Evolutionary conservation across 1,139 yeast genomes (phyloP).

Genomic region (Nematodospora anomalae): DNA sequence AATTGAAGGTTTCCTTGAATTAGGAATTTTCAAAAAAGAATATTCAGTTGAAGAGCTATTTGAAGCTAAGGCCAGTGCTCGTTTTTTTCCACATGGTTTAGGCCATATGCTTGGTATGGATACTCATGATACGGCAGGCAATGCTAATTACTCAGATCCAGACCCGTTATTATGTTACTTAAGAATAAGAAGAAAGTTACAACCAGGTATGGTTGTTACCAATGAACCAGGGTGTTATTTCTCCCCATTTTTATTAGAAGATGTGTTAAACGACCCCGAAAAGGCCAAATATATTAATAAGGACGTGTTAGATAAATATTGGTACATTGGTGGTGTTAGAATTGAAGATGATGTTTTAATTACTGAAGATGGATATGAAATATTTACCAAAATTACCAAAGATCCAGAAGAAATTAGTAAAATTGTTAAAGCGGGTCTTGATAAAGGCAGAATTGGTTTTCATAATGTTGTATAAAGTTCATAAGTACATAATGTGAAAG

Average conservation of each 20-base stretch:
- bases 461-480: conserved; percentile 51
- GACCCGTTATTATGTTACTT: conserved; percentile 74
- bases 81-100: conserved; percentile 92
- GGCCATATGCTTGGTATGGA: conserved; percentile 95
- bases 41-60: conserved; percentile 65
- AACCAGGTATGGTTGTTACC: conserved; percentile 82
- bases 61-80: conserved; percentile 66
- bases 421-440: conserved; percentile 71
- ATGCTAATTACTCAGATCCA: conserved; percentile 79
- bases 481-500: too few relatives aligned
- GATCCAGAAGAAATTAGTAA: conserved; percentile 79
- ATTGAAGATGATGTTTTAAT: conserved; percentile 90
- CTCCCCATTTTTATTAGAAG: conserved; percentile 74
- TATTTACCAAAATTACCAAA: conserved; percentile 77
- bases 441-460: conserved; percentile 45
- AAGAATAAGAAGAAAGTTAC: conserved; percentile 73
- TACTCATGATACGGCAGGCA: conserved; percentile 93
- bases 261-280: conserved; percentile 56
- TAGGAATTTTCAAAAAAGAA: conserved; percentile 74
- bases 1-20: conserved; percentile 64
- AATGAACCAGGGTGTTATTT: conserved; percentile 96
- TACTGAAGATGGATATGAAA: conserved; percentile 74
- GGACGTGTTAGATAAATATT: conserved; percentile 69
- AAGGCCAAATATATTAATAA: conserved; percentile 62
- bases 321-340: conserved; percentile 93